Conservation (phyloP, 2,329 filamentous ascomycete species). For the Trichoderma sp. region DNA sequence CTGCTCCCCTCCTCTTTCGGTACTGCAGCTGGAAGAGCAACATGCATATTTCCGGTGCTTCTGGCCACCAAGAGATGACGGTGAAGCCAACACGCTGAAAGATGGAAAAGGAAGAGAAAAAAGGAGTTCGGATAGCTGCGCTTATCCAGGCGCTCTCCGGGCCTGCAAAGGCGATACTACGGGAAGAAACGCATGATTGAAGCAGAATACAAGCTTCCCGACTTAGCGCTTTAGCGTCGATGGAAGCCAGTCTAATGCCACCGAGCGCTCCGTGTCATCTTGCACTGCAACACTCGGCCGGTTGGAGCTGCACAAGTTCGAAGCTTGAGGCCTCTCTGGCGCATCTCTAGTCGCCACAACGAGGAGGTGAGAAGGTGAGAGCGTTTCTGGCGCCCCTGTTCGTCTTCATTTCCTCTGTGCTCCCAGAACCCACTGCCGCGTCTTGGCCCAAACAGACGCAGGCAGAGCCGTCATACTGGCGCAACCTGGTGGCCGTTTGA, state of each 20-base stretch:
- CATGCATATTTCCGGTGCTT: not conserved
- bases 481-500: constrained; percentile 9
- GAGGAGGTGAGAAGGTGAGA: not conserved
- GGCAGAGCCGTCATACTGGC: constrained; percentile 13
- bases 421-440: constrained; percentile 4
- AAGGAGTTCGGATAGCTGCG: not conserved
- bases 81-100: not conserved
- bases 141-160: not conserved
- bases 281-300: not conserved
- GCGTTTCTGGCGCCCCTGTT: not conserved
- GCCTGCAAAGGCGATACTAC: not conserved
- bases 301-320: not conserved
- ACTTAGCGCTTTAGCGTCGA: not conserved
- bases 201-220: not conserved
- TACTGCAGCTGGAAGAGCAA: not conserved
- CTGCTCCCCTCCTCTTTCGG: constrained; percentile 7
- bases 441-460: not conserved
- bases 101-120: not conserved
- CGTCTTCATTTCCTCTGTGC: constrained; percentile 19
- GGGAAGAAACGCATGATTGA: not conserved
- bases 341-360: not conserved
- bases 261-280: not conserved
- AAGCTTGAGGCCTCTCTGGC: constrained; percentile 3
- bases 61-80: not conserved
- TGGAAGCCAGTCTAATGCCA: not conserved